phyloP scores from a whole-genome alignment of 2,329 filamentous ascomycete genomes.

The Aspergillus ruber region DNA sequence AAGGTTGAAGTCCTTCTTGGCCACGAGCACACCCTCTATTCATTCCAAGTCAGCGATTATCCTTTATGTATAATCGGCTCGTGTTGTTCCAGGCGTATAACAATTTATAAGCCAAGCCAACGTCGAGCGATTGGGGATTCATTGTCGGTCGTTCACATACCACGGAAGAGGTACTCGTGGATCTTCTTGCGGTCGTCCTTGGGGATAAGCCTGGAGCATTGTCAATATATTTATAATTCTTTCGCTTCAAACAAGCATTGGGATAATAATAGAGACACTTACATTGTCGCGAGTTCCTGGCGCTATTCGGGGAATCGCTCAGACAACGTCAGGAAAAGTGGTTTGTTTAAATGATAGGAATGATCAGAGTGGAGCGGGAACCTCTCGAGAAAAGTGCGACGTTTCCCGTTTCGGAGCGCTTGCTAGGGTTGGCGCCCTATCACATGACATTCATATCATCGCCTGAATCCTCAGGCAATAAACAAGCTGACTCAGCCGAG shows the following conservation, averaged over 20 bases:
- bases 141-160: constrained; percentile 45
- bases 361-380: constrained; percentile 25
- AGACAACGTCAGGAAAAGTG: constrained; percentile 37
- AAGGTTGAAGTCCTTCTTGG: constrained; percentile 98
- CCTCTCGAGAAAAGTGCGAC: constrained; percentile 30
- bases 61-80: constrained; percentile 8
- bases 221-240: constrained; percentile 11
- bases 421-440: constrained; percentile 27
- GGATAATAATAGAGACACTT: constrained; percentile 14
- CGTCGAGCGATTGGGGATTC: background rate
- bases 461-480: constrained; percentile 4
- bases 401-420: constrained; percentile 20
- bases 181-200: constrained; percentile 99
- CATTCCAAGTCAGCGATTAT: constrained; percentile 14
- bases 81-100: constrained; percentile 1
- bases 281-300: constrained; percentile 51
- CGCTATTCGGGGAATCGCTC: constrained; percentile 49
- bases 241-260: constrained; percentile 3
- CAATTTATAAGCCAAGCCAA: background rate
- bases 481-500: constrained; percentile 4
- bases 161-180: constrained; percentile 99
- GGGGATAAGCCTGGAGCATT: constrained; percentile 76
- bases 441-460: constrained; percentile 4
- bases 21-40: constrained; percentile 76
- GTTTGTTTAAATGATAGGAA: constrained; percentile 31